These are phyloP conservation scores for Blyttiomyces sp. DNA, from an alignment of 371 early-diverging fungal species.

Conservation along the genomic window DNA sequence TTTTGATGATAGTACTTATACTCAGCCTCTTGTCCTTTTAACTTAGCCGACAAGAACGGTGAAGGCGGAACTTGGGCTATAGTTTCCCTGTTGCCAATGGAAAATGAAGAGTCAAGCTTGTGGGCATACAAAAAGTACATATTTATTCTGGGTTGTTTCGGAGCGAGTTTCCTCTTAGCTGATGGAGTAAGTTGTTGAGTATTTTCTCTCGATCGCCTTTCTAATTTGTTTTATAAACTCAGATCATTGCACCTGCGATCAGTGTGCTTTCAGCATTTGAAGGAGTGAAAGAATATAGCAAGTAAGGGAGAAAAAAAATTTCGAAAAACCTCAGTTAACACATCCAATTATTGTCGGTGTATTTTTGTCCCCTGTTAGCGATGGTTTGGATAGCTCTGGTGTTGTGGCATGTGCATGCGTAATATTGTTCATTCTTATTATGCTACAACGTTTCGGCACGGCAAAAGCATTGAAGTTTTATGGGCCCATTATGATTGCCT, in stretches of 20 bases:
- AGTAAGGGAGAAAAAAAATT: no score
- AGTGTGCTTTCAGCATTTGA: slow-evolving; percentile 38
- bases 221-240: not conserved
- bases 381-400: slow-evolving; percentile 5
- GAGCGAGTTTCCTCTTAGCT: slow-evolving; percentile 31
- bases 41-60: slow-evolving; percentile 57
- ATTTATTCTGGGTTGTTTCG: slow-evolving; percentile 21
- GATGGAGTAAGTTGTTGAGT: slow-evolving; percentile 27
- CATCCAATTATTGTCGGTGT: no score
- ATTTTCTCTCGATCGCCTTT: not conserved
- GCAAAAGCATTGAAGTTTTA: slow-evolving; percentile 38
- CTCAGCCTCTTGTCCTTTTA: no score
- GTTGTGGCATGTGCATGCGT: slow-evolving; percentile 15
- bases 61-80: slow-evolving; percentile 64
- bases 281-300: slow-evolving; percentile 24
- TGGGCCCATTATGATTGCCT: slow-evolving; percentile 50
- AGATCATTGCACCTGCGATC: slow-evolving; percentile 39
- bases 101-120: slow-evolving; percentile 22
- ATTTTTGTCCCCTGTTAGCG: not conserved
- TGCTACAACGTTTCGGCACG: slow-evolving; percentile 51
- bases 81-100: slow-evolving; percentile 45
- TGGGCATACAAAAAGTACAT: slow-evolving; percentile 23
- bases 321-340: no score
- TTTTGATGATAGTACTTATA: no score
- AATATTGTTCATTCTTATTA: slow-evolving; percentile 44